phyloP scores from a whole-genome alignment of 345 rosid species.

The Cardamine chenopodiifolia region DNA sequence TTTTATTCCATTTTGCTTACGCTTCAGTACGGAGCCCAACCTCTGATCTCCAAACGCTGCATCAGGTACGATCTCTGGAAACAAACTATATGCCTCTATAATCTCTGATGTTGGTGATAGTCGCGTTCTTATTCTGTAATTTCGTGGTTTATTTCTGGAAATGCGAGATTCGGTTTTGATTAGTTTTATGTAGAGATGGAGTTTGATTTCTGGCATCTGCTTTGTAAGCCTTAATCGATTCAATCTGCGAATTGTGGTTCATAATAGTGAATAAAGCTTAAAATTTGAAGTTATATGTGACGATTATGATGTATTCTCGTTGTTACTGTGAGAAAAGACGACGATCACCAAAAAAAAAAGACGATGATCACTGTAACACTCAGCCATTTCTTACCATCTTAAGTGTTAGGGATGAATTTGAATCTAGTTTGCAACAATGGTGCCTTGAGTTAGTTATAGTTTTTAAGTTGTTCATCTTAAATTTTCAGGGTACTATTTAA shows the following conservation, averaged over 20 bases:
- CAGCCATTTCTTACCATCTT: neutral
- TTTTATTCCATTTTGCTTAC: conserved; percentile 73
- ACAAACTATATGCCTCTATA: conserved; percentile 5
- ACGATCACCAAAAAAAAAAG: no score
- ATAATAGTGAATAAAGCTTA: neutral
- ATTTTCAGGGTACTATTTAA: neutral
- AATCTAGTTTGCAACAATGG: neutral
- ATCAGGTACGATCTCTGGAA: conserved; percentile 51
- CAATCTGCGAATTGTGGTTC: neutral
- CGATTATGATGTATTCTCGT: neutral
- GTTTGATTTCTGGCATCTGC: conserved; percentile 11
- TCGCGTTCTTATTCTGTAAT: neutral
- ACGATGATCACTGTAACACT: conserved; percentile 5
- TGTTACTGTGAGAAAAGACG: conserved; percentile 11
- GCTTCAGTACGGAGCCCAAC: conserved; percentile 93
- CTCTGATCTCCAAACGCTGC: conserved; percentile 90
- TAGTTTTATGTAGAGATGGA: neutral
- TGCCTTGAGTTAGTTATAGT: conserved; percentile 1
- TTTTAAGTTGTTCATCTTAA: neutral
- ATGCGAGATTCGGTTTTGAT: conserved; percentile 14
- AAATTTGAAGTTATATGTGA: neutral
- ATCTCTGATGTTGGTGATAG: neutral
- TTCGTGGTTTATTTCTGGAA: neutral
- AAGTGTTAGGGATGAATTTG: conserved; percentile 1
- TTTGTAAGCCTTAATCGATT: neutral